Evolutionary conservation across 352 stramenopile species (phyloP), one percentile per base, ranked within the genome.

Genomic region (Phytophthora capsici): DNA sequence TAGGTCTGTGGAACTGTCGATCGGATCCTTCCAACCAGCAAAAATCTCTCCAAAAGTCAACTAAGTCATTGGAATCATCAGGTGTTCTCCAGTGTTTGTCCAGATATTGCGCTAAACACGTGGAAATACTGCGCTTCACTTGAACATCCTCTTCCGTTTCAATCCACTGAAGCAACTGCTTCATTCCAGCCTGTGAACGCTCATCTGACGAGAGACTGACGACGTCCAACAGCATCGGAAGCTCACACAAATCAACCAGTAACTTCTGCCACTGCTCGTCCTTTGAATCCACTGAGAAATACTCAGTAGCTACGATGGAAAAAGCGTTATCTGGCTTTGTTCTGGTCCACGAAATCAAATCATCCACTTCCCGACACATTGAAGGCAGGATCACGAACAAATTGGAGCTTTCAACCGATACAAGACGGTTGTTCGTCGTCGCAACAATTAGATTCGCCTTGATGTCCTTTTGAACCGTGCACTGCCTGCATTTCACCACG

Each of bases 131-230:
- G 8, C 68, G 62, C 26, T 84, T 89, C 3, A 71, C 14, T 4
- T 36, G 23, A 5, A 57, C 7, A 37, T 82, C 54, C 19, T 61
- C 6, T 19, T 91, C 85, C 3, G 17, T 26, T 32, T 78, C 61
- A 26, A 91, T 71, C 85, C 79, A 90, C 53, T 71, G 52, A 17
- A 90, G 58, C 9, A 87, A 22, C 12, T 77, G 44, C 7, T 66
- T 41, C 17, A 86, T 54, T 6, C 57, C 72, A 52, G 60, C 26
- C n/a, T 61, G 49, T 4, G 65, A 66, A 22, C 52, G 58, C 4
- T 25, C 6, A 26, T 82, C 54, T 8, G n/a, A 57, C 16, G n/a
- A 55, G 16, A 69, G 23, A 19, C 30, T 62, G 17, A 13, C 26
- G 20, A 61, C 58, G 34, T 79, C 75, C 28, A 89, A 63, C 9